Percentiles rank a stretch among this genome's conserved stretches.
Evolutionary conservation across 306 rosid genomes (phyloP).

Genomic region (Carpinus viminea): DNA sequence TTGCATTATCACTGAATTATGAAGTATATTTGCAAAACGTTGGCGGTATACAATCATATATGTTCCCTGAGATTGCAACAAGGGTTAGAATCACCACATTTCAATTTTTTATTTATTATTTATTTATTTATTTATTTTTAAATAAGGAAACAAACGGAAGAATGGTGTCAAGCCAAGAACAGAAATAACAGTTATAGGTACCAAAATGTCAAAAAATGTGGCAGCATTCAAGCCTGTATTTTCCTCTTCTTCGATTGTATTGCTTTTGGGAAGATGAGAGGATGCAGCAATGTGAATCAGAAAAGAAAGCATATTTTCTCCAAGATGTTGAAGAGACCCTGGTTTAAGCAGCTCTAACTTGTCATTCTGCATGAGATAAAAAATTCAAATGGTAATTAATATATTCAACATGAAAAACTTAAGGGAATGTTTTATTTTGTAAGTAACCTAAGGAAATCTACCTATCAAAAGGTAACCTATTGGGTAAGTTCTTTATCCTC

Average conservation of each 20-base stretch:
- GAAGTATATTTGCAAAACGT: constrained; percentile 68
- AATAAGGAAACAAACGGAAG: constrained; percentile 12
- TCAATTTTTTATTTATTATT: not conserved
- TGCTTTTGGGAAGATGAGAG: constrained; percentile 61
- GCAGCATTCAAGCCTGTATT: constrained; percentile 48
- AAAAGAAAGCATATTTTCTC: constrained; percentile 98
- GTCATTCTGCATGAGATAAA: constrained; percentile 74
- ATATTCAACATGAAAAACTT: constrained; percentile 4
- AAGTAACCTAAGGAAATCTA: not conserved
- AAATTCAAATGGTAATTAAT: constrained; percentile 2
- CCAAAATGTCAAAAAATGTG: constrained; percentile 87
- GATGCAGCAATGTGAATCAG: constrained; percentile 72
- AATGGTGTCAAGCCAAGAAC: constrained; percentile 24
- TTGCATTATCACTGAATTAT: constrained; percentile 80
- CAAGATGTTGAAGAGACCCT: constrained; percentile 98
- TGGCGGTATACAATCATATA: constrained; percentile 84
- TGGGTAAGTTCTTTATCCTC: not conserved
- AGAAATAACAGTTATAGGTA: constrained; percentile 33
- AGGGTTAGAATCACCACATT: constrained; percentile 28
- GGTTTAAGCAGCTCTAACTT: constrained; percentile 69
- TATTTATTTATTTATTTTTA: no score
- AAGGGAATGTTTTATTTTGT: not conserved
- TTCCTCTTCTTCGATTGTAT: constrained; percentile 44
- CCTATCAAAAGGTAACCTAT: not conserved
- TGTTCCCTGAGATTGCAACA: constrained; percentile 57